Base-by-base conservation (phyloP, 257 asterid species). In the Capsicum rhomboideum region DNA sequence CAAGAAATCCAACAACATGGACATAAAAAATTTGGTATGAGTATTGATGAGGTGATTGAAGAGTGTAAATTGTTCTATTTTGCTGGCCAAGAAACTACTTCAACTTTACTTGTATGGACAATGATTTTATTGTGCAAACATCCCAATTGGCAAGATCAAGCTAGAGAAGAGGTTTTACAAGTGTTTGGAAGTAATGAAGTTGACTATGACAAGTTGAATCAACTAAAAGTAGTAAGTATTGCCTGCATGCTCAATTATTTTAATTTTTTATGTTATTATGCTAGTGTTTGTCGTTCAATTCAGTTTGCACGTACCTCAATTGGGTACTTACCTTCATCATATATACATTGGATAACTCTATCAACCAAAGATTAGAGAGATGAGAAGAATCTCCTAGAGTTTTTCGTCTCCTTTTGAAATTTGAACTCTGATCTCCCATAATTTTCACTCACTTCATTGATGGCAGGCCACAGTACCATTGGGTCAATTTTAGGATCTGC, bases 61-160 rank as follows among this genome's bases (percentile, higher is more conserved):
- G 89, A 87, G 59, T 87, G 89, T 82, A 87, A 87, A 59, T 74
- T 84, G 4, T 84, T 87, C 28, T 87, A 87, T 50, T 59, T 87
- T 3, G 89, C 87, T 20, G 89, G 89, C 1, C 84, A 84, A 13
- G 89, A 84, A 64, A 86, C 89, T 6, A 80, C 89, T 0, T 50
- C 89, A 14, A 31, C 72, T 46, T 74, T 82, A 49, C 87, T 85
- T 14, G 85, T 85, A 5, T 86, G 83, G 86, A 86, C 89, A 31
- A 31, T 86, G 79, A 37, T 86, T 42, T 66, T 87, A 37, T 68
- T 87, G 67, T 21, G 89, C 29, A 84, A 82, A 7, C 67, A 84
- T 78, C 16, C 75, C 1, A 85, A 34, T 42, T 87, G 89, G 89
- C 89, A 87, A 74, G 78, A 14, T 2, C 82, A 64, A 26, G 89